These are phyloP conservation scores for Fusarium zealandicum DNA, from an alignment of 2,329 filamentous ascomycete genomes.

Conservation along the genomic window DNA sequence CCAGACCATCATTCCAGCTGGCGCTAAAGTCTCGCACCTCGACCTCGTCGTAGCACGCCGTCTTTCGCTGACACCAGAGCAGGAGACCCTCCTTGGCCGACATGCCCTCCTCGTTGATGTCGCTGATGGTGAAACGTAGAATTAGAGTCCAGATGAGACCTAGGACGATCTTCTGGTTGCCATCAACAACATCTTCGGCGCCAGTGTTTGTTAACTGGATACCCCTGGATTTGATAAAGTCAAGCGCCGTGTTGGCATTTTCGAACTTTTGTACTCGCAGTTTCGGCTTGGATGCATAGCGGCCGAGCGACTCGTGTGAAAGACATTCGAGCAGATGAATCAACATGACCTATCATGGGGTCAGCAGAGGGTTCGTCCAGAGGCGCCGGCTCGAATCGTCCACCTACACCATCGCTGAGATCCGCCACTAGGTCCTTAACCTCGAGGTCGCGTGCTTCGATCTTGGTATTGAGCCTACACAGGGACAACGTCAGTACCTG, in stretches of 20 bases:
- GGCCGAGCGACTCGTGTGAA: constrained; percentile 90
- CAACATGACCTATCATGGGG: constrained; percentile 75
- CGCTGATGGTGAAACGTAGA: constrained; percentile 96
- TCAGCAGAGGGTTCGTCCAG: background rate
- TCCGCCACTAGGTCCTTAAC: constrained; percentile 89
- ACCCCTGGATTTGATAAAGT: constrained; percentile 88
- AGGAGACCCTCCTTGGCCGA: constrained; percentile 95
- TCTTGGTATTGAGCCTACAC: constrained; percentile 90
- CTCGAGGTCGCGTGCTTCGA: constrained; percentile 77
- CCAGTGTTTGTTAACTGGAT: constrained; percentile 99
- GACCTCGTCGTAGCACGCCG: constrained; percentile 96
- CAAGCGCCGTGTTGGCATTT: constrained; percentile 94
- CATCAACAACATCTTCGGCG: constrained; percentile 97
- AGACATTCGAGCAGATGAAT: constrained; percentile 98
- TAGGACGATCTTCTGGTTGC: constrained; percentile 96
- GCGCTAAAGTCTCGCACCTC: constrained; percentile 92
- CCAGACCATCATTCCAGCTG: constrained; percentile 97
- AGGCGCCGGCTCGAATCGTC: background rate
- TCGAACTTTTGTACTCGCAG: constrained; percentile 96
- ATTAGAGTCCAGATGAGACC: constrained; percentile 99
- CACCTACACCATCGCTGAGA: constrained; percentile 88
- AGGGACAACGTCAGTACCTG: constrained; percentile 14
- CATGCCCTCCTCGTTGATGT: constrained; percentile 98
- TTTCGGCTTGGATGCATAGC: constrained; percentile 96
- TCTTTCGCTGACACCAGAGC: constrained; percentile 98